Conservation (phyloP, 495 filamentous ascomycete genomes). For the Aspergillus affinis region DNA sequence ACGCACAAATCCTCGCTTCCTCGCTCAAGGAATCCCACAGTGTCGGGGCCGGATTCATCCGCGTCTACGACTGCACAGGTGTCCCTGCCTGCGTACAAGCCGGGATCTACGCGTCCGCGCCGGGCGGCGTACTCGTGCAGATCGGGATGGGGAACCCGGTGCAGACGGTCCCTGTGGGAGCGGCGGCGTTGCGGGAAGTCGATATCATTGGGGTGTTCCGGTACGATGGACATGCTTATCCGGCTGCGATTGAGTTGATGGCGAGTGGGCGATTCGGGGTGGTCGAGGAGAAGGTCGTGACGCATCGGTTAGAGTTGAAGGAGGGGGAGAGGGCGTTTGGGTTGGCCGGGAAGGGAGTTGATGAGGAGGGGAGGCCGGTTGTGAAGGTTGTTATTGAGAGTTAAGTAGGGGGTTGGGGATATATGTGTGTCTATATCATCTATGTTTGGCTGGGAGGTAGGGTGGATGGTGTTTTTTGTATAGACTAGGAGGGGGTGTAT, state of each 20-base stretch:
- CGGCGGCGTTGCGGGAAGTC: constrained; percentile 82
- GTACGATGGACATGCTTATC: constrained; percentile 80
- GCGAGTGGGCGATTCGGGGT: constrained; percentile 57
- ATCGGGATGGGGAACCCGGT: constrained; percentile 94
- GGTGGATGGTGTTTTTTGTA: not conserved
- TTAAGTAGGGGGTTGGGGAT: no score
- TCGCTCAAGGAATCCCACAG: constrained; percentile 41
- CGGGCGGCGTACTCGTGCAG: constrained; percentile 81
- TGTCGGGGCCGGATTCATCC: constrained; percentile 64
- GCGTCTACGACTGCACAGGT: constrained; percentile 89
- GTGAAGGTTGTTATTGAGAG: constrained; percentile 80
- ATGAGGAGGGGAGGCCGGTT: constrained; percentile 73
- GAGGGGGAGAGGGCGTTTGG: constrained; percentile 70
- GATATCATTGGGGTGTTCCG: constrained; percentile 92
- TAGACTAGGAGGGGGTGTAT: not conserved
- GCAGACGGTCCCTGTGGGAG: constrained; percentile 80
- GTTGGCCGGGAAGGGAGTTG: constrained; percentile 77
- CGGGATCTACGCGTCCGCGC: constrained; percentile 74
- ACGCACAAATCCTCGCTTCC: constrained; percentile 45
- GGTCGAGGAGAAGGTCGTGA: constrained; percentile 63
- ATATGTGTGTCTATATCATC: no score
- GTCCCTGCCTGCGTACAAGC: constrained; percentile 85
- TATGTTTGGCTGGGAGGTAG: no score
- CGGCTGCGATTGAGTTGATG: constrained; percentile 73
- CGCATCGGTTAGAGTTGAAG: constrained; percentile 71